Percentiles rank a stretch among this genome's conserved stretches.
These are phyloP conservation scores for Beauveria rudraprayagi DNA, from an alignment of 2,329 filamentous ascomycete genomes.

Conservation along the genomic window DNA sequence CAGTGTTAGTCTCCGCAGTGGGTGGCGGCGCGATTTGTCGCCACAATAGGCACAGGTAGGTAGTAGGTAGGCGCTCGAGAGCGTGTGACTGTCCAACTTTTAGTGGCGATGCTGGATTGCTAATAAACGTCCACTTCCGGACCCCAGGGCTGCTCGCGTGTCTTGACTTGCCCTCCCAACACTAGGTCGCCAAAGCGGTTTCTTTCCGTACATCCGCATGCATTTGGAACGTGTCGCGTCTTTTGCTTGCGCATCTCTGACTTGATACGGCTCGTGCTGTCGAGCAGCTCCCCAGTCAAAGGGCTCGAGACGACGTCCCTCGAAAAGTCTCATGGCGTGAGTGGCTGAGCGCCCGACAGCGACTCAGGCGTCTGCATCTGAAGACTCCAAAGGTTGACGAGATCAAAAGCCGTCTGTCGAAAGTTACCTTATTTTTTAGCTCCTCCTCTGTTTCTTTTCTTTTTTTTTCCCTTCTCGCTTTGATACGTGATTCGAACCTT, in stretches of 20 bases:
- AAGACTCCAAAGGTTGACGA: not conserved
- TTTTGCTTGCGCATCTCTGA: not conserved
- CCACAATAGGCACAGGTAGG: not conserved
- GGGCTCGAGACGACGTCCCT: not conserved
- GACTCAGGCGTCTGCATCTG: not conserved
- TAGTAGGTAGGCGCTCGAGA: not conserved
- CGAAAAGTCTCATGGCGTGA: not conserved
- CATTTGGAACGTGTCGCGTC: not conserved
- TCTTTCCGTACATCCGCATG: not conserved
- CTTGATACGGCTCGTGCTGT: not conserved
- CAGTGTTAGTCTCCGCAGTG: not conserved
- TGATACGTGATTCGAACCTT: not conserved
- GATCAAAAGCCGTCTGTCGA: not conserved
- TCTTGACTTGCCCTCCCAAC: constrained; percentile 12
- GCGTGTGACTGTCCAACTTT: constrained; percentile 8
- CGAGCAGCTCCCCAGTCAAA: not conserved
- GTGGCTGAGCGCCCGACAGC: not conserved
- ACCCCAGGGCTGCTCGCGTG: constrained; percentile 17
- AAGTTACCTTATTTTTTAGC: not conserved
- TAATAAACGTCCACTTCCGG: constrained; percentile 10
- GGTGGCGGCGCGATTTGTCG: not conserved
- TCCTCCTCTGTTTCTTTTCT: not conserved
- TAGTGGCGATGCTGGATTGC: constrained; percentile 12
- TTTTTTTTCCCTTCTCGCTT: not conserved
- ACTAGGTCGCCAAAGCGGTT: not conserved